Base-by-base conservation (phyloP, 169 alveolate species). In the Plasmodium billcollinsi region DNA sequence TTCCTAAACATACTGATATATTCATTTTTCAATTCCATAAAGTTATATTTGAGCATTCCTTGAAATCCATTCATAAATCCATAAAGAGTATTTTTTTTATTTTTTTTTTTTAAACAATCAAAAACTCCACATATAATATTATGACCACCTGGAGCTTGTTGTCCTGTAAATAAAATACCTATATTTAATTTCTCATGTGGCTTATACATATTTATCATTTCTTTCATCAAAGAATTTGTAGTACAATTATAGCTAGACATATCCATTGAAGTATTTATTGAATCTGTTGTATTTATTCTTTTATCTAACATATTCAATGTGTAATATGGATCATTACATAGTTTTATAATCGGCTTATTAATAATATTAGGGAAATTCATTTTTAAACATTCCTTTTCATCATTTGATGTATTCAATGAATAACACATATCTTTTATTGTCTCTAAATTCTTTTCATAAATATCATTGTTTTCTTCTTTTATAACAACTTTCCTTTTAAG, bases 131-230 rank as follows among this genome's bases (percentile, higher is more conserved):
- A 94, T 50, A 98, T 96, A 39, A 98, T 99, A 88, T 98, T 98
- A 91, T 98, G 99, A 0, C 99, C 99, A 45, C 99, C 99, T 1
- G 99, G 98, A 18, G 99, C 99, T 89, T 97, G 98, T 11, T 99
- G 99, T 24, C 99, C 99, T 49, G 98, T 93, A n/a, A 98, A 95
- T 5, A 98, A 98, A 26, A 96, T 96, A 24, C 99, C 99, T 9
- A 97, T 0, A 26, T 78, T 63, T 66, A 65, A 15, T 18, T 24
- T 78, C 7, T 65, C 78, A n/a, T 58, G 78, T n/a, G 54, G 21
- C 6, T 21, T 50, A 58, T 59, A 50, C 26, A 66, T 50, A 20
- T 78, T 24, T 7, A 65, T 20, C 75, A 78, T 26, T 26, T 78
- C 89, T 70, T 59, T 66, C 6, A 50, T 12, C 9, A 70, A 29